Conservation (phyloP, 2,329 filamentous ascomycete genomes). For the Ascochyta pisi region DNA sequence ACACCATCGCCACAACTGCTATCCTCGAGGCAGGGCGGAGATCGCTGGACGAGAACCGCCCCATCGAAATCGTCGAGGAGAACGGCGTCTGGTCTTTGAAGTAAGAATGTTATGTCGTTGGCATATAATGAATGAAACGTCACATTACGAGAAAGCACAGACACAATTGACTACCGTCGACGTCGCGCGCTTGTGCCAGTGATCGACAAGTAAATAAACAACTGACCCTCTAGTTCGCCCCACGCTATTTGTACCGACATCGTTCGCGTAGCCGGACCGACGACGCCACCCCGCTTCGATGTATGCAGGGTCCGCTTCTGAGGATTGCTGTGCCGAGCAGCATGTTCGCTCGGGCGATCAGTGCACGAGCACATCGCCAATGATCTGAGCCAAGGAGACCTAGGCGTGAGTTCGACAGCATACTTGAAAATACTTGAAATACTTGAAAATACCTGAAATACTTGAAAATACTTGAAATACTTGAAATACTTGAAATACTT, state of each 20-base stretch:
- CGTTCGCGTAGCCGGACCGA: constrained; percentile 7
- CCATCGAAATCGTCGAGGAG: constrained; percentile 74
- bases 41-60: constrained; percentile 81
- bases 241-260: constrained; percentile 2
- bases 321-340: neutral
- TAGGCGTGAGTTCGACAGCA: too few relatives aligned
- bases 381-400: neutral
- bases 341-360: neutral
- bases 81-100: constrained; percentile 73
- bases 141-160: neutral
- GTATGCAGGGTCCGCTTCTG: constrained; percentile 6
- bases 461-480: too few relatives aligned
- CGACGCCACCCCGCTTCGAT: constrained; percentile 2
- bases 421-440: too few relatives aligned
- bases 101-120: constrained; percentile 38
- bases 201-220: constrained; percentile 4
- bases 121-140: constrained; percentile 10
- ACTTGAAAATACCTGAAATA: too few relatives aligned
- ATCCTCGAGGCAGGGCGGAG: constrained; percentile 86
- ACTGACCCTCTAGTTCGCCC: neutral
- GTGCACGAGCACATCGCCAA: constrained; percentile 6
- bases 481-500: too few relatives aligned
- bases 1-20: constrained; percentile 89
- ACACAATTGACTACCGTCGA: neutral
- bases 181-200: neutral